Conservation (phyloP, 2,329 filamentous ascomycete genomes). For the Fusarium kyushuense region DNA sequence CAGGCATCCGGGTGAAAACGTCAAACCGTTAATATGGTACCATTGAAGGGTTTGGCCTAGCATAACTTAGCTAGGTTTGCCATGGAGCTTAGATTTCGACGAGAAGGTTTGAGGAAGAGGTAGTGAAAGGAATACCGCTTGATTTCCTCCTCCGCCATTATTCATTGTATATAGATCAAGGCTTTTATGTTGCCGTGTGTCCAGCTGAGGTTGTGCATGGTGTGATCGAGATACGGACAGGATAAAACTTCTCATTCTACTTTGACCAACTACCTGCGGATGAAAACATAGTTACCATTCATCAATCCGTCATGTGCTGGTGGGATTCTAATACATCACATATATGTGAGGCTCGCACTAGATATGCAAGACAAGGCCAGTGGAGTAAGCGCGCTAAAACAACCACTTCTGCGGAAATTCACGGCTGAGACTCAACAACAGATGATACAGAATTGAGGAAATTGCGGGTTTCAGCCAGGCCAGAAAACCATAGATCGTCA, state of each 20-base stretch:
- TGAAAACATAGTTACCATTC: background rate
- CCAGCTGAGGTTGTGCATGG: background rate
- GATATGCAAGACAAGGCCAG: background rate
- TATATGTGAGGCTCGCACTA: slow-evolving; percentile 16
- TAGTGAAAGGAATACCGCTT: background rate
- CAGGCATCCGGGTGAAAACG: background rate
- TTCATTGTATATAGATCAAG: background rate
- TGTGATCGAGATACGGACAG: background rate
- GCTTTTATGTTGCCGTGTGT: background rate
- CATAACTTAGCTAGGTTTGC: background rate
- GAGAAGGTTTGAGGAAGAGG: background rate
- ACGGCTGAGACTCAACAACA: slow-evolving; percentile 11
- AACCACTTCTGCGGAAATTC: slow-evolving; percentile 17
- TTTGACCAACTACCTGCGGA: background rate
- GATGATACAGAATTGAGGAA: background rate
- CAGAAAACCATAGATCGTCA: slow-evolving; percentile 3
- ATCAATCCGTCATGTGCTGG: background rate
- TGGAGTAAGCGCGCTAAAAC: slow-evolving; percentile 21
- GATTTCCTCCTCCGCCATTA: background rate
- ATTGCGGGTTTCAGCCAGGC: slow-evolving; percentile 1
- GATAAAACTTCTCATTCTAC: background rate
- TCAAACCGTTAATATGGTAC: background rate
- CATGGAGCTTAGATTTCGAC: background rate
- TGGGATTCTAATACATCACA: background rate
- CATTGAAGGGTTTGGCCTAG: background rate